Evolutionary conservation across 805 yeast species (phyloP), one percentile per base, ranked within the genome.

Genomic region (Yamadazyma laniorum): DNA sequence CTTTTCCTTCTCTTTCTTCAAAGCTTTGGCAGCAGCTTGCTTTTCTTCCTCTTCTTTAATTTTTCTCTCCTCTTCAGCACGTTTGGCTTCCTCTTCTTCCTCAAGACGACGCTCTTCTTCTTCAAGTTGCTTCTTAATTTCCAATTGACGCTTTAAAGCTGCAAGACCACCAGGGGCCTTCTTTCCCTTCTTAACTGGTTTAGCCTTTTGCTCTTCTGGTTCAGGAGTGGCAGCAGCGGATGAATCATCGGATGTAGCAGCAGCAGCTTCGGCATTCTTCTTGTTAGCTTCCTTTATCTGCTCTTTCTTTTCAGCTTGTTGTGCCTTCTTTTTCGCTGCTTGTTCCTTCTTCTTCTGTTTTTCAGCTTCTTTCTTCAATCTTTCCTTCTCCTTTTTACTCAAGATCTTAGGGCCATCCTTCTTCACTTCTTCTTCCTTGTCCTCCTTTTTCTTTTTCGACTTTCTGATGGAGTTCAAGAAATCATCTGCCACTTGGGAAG

Each of bases 341-440:
- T 80, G 77, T 52, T 87, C 95, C 68, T 87, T 89, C 82, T 91
- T 91, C 63, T 81, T 76, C 52, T 82, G 86, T 73, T 91, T 91
- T 59, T 85, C 95, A 49, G 78, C 80, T 62, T 90, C 96, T 63
- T 91, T 95, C 79, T 86, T 87, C 64, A 93, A 95, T 70, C 82
- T 90, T 69, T 91, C 95, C 67, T 85, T 85, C 56, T 85, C 98
- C 67, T 91, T 89, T 77, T 91, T 93, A 41, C 91, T 79, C 64
- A 90, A 88, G 56, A 89, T 72, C 48, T 79, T 75, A 33, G 91
- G 88, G 21, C 77, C 88, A 34, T 73, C 78, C 34, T 68, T 61
- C 43, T 69, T 66, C 52, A 61, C 66, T 45, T 76, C 75, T 38
- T 76, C 77, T 51, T 78, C 80, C 34, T 43, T 46, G 44, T 77